Evolutionary conservation across 2,329 filamentous ascomycete genomes (phyloP).

Genomic region (Penicillium nordicum): DNA sequence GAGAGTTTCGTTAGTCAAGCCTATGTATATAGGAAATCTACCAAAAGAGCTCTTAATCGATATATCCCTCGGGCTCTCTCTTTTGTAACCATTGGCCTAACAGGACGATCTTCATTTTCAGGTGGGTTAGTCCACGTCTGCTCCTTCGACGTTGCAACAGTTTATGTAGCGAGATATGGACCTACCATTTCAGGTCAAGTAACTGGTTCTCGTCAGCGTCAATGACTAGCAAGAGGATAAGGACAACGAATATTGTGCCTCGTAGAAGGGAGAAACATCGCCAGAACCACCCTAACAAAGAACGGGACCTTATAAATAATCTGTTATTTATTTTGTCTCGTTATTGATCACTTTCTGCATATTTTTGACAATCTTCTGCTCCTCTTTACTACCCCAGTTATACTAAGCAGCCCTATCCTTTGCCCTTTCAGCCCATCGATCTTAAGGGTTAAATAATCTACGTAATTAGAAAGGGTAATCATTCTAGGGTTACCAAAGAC

Average conservation of each 20-base stretch:
- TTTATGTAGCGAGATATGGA: too few species aligned
- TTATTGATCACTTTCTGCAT: neutral
- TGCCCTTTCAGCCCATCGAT: constrained; percentile 14
- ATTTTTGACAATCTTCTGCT: constrained; percentile 17
- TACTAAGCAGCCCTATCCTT: constrained; percentile 16
- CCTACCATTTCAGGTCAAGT: too few species aligned
- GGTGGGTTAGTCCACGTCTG: neutral
- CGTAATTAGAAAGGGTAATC: neutral
- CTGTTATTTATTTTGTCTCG: too few species aligned
- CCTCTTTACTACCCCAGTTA: constrained; percentile 18
- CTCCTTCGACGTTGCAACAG: too few species aligned
- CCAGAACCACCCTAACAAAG: too few species aligned
- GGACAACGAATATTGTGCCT: too few species aligned
- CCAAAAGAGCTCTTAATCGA: neutral
- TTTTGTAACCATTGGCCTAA: neutral
- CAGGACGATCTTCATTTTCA: neutral
- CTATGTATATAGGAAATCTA: neutral
- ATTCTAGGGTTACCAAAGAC: neutral
- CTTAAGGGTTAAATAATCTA: constrained; percentile 5
- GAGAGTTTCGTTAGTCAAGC: neutral
- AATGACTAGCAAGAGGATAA: too few species aligned
- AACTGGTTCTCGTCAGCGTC: too few species aligned
- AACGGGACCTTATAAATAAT: too few species aligned
- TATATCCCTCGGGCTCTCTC: neutral
- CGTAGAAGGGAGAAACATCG: too few species aligned